A percentile compares a stretch with the other conserved stretches of the same genome.
Evolutionary conservation across 2,329 filamentous ascomycete species (phyloP).

Genomic region (Apiospora koreana): DNA sequence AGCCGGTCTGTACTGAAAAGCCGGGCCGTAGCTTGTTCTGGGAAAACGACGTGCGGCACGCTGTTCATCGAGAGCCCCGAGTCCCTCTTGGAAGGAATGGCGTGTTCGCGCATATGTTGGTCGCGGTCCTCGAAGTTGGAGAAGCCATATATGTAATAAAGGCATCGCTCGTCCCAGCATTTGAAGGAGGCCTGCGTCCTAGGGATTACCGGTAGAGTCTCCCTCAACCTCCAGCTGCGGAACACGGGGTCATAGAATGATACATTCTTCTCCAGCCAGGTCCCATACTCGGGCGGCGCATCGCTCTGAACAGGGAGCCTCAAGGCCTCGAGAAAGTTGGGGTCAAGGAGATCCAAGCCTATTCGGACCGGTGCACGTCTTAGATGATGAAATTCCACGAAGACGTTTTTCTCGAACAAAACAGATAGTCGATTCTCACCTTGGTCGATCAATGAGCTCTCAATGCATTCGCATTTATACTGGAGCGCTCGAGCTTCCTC

Average conservation of each 20-base stretch:
- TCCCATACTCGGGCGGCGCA: conserved; percentile 48
- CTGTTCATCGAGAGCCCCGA: conserved; percentile 44
- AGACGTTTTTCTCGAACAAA: background rate
- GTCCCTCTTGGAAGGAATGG: conserved; percentile 43
- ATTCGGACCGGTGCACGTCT: conserved; percentile 9
- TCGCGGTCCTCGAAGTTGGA: conserved; percentile 51
- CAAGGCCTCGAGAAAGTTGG: conserved; percentile 39
- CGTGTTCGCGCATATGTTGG: conserved; percentile 50
- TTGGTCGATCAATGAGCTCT: conserved; percentile 50
- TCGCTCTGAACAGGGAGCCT: conserved; percentile 38
- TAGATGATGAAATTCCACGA: conserved; percentile 12
- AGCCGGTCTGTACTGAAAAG: conserved; percentile 34
- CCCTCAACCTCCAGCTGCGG: conserved; percentile 40
- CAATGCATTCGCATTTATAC: conserved; percentile 60
- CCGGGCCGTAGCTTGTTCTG: conserved; percentile 32
- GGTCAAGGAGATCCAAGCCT: conserved; percentile 47
- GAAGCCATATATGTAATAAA: conserved; percentile 62
- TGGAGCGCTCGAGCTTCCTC: conserved; percentile 60
- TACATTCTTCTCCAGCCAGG: conserved; percentile 56
- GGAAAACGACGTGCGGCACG: conserved; percentile 37
- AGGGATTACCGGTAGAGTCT: conserved; percentile 36
- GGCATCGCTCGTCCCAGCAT: conserved; percentile 56
- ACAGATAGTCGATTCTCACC: conserved; percentile 33
- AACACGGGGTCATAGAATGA: conserved; percentile 49
- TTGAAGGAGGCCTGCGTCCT: conserved; percentile 41